Conservation (phyloP, 2,329 filamentous ascomycete genomes). For the Alternaria triticimaculans region DNA sequence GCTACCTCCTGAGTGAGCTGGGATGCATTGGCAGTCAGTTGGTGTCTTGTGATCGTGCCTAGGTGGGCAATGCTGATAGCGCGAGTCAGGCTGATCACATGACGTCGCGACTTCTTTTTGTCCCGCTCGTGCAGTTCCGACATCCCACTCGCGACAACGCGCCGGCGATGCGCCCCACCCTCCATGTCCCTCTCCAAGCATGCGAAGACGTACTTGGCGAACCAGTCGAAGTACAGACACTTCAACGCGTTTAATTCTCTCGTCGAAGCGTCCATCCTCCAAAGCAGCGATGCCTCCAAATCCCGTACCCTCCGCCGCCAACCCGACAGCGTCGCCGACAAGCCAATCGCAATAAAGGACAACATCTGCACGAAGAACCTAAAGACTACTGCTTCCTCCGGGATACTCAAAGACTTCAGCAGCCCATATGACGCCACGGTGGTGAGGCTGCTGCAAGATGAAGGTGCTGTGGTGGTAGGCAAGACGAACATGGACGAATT, state of each 20-base stretch:
- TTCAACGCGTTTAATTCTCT: slow-evolving; percentile 50
- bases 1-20: background rate
- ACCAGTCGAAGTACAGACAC: slow-evolving; percentile 38
- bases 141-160: slow-evolving; percentile 15
- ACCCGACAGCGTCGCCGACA: slow-evolving; percentile 28
- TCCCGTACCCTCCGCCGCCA: background rate
- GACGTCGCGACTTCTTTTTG: slow-evolving; percentile 20
- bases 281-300: slow-evolving; percentile 27
- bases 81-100: slow-evolving; percentile 17
- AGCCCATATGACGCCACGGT: slow-evolving; percentile 87
- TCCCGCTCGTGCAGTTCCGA: slow-evolving; percentile 13
- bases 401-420: slow-evolving; percentile 69
- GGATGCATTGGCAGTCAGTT: background rate
- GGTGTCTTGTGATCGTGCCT: background rate
- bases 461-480: slow-evolving; percentile 69
- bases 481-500: slow-evolving; percentile 98
- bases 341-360: slow-evolving; percentile 57
- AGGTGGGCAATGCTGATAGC: background rate
- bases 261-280: slow-evolving; percentile 26
- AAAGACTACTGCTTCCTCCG: slow-evolving; percentile 81
- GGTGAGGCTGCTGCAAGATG: slow-evolving; percentile 68
- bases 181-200: slow-evolving; percentile 50
- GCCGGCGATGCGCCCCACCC: slow-evolving; percentile 30
- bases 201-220: slow-evolving; percentile 45
- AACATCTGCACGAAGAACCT: slow-evolving; percentile 56